Evolutionary conservation across 305 asterid species (phyloP), one percentile per base, ranked within the genome.

Genomic region (Fraxinus floribunda): DNA sequence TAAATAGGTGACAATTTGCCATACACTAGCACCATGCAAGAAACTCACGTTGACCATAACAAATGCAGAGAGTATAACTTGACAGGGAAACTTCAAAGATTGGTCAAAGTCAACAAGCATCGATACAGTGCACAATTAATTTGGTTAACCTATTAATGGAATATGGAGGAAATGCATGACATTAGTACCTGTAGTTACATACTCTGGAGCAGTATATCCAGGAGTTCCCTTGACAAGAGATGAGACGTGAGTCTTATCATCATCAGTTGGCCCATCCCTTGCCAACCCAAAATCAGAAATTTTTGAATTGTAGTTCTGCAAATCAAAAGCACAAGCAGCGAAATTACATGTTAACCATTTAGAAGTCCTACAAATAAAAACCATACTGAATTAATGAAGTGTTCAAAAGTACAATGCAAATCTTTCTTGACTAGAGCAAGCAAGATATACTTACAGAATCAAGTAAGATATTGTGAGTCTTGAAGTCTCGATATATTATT

Each of bases 271-370:
- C 7, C 99, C 98, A 49, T 94, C 99, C 81, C 97, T 87, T 1
- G 99, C 99, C 91, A 95, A 88, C 55, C 99, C 99, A 29, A 95
- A 95, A 87, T 95, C 99, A 75, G 98, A 95, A 78, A 95, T 95
- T 78, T 95, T 95, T 4, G 97, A 94, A 26, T 92, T 91, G 89
- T 91, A 95, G 82, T 84, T 83, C 99, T 95, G 92, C 66, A 49
- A 62, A 80, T 78, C 36, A 60, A 39, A 38, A 55, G 13, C 78
- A 82, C 32, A 80, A 64, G 78, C 6, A 74, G 78, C 3, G 29
- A 44, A 18, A 35, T 74, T 78, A 78, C 77, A 52, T 8, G 83
- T 1, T 60, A 72, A 38, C 46, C 70, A 84, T 20, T 57, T 7
- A 79, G 32, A 86, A 52, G 34, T 24, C 18, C 26, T 36, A 52